Evolutionary conservation across 805 yeast genomes (phyloP), one percentile per base, ranked within the genome.

Genomic region (Pichia cephalocereana): DNA sequence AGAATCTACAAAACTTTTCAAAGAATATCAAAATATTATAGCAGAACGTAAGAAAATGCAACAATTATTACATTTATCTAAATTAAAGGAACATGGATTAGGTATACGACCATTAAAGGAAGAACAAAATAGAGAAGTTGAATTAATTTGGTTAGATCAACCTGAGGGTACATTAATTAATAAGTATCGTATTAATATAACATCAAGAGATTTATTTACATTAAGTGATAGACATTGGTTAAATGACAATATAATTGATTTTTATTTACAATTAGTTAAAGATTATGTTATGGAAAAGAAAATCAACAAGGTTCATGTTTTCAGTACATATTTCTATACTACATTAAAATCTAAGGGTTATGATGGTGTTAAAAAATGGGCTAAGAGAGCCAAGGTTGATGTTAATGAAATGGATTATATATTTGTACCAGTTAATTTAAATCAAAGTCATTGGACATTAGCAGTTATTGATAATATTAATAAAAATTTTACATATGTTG

Each of bases 361-460:
- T 62, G 68, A 68, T 30, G 87, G 85, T n/a, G 96, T 88, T 10
- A 75, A 77, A 28, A 71, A 87, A 54, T 88, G 96, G 96, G 82
- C 93, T 53, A 84, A 80, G 56, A 74, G 91, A 44, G 80, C 84
- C 48, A 82, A 83, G 55, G 74, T 78, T 46, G 76, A 82, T 52
- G 80, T 91, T 8, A 72, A 79, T 4, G 72, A 76, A 41, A 69
- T 85, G 54, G 83, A 83, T 41, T 70, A 76, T 51, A 72, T 93
- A 11, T 72, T 91, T 52, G 81, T 86, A 10, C 99, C 99, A 0
- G 82, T 93, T n/a, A 93, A 93, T 58, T 70, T 85, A 26, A 75
- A 77, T 66, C 79, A 81, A 48, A 77, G 90, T 1, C 99, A 93
- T 65, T 93, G 99, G 99, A 93, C 95, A 2, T 67, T 89, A 30